Base-by-base conservation (phyloP, 2,329 filamentous ascomycete species). In the Colletotrichum tanaceti region DNA sequence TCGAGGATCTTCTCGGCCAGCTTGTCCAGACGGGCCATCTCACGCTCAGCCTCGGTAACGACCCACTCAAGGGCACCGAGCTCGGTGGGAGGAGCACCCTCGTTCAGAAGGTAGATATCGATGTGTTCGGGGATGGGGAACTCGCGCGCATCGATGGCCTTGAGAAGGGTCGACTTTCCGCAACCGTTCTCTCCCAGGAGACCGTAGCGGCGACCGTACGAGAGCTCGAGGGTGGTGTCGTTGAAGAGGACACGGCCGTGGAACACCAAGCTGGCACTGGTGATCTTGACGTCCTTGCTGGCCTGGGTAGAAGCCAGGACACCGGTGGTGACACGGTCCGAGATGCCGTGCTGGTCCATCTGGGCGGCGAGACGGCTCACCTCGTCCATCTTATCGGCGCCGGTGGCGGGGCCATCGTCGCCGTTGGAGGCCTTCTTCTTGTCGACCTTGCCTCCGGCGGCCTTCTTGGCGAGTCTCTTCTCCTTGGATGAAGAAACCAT, bases 121-220 rank as follows among this genome's bases (percentile, higher is more conserved):
- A 99, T 87, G 81, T 98, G 94, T 35, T 97, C 92, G 70, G 96
- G 97, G 78, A 99, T 93, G 72, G 96, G 97, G 80, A 90, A 99
- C 82, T 99, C 97, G 83, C 96, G 92, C 77, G 90, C 91, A 75
- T 92, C 91, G 79, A 99, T 97, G 73, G 96, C 89, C 86, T 98
- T 98, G 79, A 99, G 89, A 41, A 99, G 83, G n/a, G 96, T 99
- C 73, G 93, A 97, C 88, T 99, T 99, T 81, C 96, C 96, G 82
- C 96, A 99, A 73, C 96, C 96, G 91, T 99, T 99, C 88, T 99
- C 96, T 77, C 96, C 96, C 72, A 99, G 85, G 67, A 99, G 86
- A 80, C 96, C 96, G 80, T 99, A 99, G 77, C 96, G 90, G 76
- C 94, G 92, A 73, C 92, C 94, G 79, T 93, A 96, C 79, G 92